These are phyloP conservation scores for Nicotiana benthamiana DNA, from an alignment of 257 asterid species.

Conservation along the genomic window DNA sequence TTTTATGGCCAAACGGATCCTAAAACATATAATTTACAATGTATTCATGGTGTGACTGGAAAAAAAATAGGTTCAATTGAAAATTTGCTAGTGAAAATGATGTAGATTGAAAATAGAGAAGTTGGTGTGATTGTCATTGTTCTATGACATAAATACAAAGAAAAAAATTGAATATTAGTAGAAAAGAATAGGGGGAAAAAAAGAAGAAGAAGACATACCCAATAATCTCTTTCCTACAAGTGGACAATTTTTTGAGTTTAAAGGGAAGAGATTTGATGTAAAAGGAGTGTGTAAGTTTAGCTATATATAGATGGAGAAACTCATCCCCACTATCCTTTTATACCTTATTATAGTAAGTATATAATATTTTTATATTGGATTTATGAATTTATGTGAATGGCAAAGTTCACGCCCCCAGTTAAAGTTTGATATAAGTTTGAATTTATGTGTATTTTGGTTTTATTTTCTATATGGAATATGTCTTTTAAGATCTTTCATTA, in stretches of 20 bases:
- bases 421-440: too few relatives aligned
- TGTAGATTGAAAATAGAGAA: too few relatives aligned
- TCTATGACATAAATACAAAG: too few relatives aligned
- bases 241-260: background rate
- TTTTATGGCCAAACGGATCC: too few relatives aligned
- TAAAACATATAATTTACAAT: too few relatives aligned
- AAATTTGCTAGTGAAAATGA: too few relatives aligned
- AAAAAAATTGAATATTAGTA: too few relatives aligned
- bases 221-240: background rate
- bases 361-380: background rate
- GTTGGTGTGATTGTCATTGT: too few relatives aligned
- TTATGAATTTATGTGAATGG: background rate
- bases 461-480: background rate
- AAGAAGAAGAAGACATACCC: background rate
- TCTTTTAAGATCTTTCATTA: background rate
- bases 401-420: background rate
- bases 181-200: background rate
- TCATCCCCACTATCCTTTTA: background rate
- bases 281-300: background rate
- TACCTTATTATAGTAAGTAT: background rate
- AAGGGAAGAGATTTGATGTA: background rate
- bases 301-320: background rate
- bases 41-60: too few relatives aligned
- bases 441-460: too few relatives aligned
- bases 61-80: background rate